A percentile compares a stretch with the other conserved stretches of the same genome.
Evolutionary conservation across 164 flowering plant genomes (phyloP).

Genomic region (Umbellularia californica): DNA sequence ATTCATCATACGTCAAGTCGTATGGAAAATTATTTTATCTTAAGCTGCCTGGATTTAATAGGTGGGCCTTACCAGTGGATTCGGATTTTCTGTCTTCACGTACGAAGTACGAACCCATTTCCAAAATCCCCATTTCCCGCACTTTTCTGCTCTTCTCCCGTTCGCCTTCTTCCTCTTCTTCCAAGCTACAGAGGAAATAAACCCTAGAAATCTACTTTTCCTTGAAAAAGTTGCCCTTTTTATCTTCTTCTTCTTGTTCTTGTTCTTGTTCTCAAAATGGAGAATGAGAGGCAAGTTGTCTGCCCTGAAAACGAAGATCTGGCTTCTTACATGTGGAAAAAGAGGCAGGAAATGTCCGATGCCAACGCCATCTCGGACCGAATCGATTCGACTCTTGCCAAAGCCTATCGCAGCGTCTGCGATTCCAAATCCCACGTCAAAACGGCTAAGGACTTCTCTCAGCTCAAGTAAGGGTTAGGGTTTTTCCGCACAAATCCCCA

Average conservation of each 20-base stretch:
- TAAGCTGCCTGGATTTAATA: too few relatives aligned
- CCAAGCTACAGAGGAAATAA: too few relatives aligned
- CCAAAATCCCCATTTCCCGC: too few relatives aligned
- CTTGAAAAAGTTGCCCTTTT: not conserved
- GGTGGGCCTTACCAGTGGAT: too few relatives aligned
- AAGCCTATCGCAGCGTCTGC: constrained; percentile 59
- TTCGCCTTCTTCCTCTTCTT: too few relatives aligned
- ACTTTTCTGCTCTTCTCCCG: too few relatives aligned
- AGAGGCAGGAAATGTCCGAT: constrained; percentile 56
- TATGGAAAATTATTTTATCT: too few relatives aligned
- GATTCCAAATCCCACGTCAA: constrained; percentile 40
- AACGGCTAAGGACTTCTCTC: constrained; percentile 60
- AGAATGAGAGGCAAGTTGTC: constrained; percentile 21
- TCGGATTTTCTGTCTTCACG: too few relatives aligned
- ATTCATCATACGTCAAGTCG: too few relatives aligned
- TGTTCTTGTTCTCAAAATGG: not conserved
- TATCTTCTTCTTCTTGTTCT: not conserved
- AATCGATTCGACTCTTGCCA: constrained; percentile 39
- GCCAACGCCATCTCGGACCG: constrained; percentile 54
- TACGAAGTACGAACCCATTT: too few relatives aligned
- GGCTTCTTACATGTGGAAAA: constrained; percentile 44
- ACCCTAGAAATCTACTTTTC: too few relatives aligned
- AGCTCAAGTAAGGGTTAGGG: constrained; percentile 51
- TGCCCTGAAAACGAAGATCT: constrained; percentile 69
- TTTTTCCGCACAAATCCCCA: not conserved